phyloP scores from a whole-genome alignment of 2,329 filamentous ascomycete species.

The Monosporascus sp. region DNA sequence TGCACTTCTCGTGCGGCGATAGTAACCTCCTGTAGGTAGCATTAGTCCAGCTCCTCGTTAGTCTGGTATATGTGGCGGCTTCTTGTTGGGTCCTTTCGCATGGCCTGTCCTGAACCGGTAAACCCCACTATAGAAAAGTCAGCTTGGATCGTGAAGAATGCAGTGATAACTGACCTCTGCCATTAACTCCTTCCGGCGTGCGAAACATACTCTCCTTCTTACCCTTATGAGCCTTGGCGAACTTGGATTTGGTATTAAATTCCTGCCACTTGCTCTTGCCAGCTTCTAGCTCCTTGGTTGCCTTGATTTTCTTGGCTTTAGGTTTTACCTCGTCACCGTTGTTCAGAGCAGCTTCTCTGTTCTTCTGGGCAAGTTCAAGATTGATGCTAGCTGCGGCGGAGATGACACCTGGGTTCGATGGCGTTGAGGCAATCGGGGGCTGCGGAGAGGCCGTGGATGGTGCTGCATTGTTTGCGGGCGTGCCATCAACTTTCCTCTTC shows the following conservation, averaged over 20 bases:
- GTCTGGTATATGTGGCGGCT: slow-evolving; percentile 81
- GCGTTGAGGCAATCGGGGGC: slow-evolving; percentile 25
- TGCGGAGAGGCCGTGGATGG: slow-evolving; percentile 29
- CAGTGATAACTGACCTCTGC: slow-evolving; percentile 62
- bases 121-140: slow-evolving; percentile 69
- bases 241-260: slow-evolving; percentile 74
- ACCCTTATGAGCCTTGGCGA: slow-evolving; percentile 48
- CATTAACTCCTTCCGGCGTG: slow-evolving; percentile 79
- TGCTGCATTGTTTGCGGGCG: slow-evolving; percentile 45
- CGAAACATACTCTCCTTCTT: slow-evolving; percentile 98
- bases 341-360: slow-evolving; percentile 57
- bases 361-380: slow-evolving; percentile 39
- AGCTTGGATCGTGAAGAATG: slow-evolving; percentile 14
- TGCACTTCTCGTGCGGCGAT: slow-evolving; percentile 5
- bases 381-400: slow-evolving; percentile 55
- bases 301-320: slow-evolving; percentile 84
- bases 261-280: slow-evolving; percentile 94
- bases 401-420: slow-evolving; percentile 43
- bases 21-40: slow-evolving; percentile 18
- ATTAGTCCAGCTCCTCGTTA: slow-evolving; percentile 67
- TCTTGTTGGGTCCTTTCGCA: slow-evolving; percentile 85
- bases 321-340: slow-evolving; percentile 67
- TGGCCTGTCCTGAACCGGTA: slow-evolving; percentile 88
- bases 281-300: slow-evolving; percentile 84
- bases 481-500: slow-evolving; percentile 83